Percentiles rank a stretch among this genome's conserved stretches.
Conservation (phyloP, 73 alveolate genomes). For the Paramecium octaurelia region DNA sequence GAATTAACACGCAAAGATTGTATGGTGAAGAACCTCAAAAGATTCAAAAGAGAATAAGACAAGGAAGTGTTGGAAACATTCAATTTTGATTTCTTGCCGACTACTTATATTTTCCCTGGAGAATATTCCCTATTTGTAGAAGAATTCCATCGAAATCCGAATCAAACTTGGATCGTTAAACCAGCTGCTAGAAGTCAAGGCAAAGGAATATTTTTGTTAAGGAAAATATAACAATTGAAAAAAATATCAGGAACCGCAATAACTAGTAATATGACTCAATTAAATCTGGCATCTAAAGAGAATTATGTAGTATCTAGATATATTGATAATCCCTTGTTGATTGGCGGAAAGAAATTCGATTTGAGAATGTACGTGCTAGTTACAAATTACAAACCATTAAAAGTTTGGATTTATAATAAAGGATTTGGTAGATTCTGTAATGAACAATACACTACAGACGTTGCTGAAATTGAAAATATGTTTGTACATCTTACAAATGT, state of each 20-base stretch:
- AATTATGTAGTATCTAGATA: constrained; percentile 84
- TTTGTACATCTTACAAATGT: constrained; percentile 93
- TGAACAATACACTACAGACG: constrained; percentile 77
- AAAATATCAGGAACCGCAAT: constrained; percentile 59
- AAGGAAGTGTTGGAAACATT: constrained; percentile 76
- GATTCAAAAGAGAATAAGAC: constrained; percentile 94
- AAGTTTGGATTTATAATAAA: constrained; percentile 77
- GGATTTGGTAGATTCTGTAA: constrained; percentile 85
- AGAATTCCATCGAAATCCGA: constrained; percentile 96
- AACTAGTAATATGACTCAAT: constrained; percentile 71
- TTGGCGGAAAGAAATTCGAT: constrained; percentile 98
- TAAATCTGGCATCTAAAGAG: constrained; percentile 69
- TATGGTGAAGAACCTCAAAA: constrained; percentile 98
- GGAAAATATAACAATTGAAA: constrained; percentile 80
- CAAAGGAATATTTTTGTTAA: constrained; percentile 97
- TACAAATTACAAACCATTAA: constrained; percentile 80
- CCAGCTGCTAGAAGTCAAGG: constrained; percentile 98
- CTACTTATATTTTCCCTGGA: constrained; percentile 96
- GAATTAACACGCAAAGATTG: constrained; percentile 99
- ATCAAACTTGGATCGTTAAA: constrained; percentile 98
- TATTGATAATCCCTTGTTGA: constrained; percentile 89
- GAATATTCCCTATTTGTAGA: constrained; percentile 98
- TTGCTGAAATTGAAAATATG: constrained; percentile 91
- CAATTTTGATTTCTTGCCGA: constrained; percentile 89
- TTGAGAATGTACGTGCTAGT: constrained; percentile 90